These are phyloP conservation scores for Acanthamoeba triangularis DNA, from an alignment of 208 protist genomes.

Conservation along the genomic window DNA sequence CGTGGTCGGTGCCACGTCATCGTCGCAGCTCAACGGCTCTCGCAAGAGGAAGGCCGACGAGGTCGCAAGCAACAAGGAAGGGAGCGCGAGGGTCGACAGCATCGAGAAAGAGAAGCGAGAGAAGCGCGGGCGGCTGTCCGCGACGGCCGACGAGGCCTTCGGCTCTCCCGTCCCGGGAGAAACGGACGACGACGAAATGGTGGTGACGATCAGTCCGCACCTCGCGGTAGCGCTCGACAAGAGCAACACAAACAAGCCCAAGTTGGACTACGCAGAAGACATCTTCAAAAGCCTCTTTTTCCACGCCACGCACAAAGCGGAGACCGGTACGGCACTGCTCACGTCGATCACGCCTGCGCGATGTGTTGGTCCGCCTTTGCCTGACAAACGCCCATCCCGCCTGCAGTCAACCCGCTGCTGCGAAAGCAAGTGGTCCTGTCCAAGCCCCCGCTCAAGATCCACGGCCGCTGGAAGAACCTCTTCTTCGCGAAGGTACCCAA, in stretches of 20 bases:
- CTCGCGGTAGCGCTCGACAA: background rate
- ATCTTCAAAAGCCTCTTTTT: background rate
- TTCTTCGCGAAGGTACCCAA: slow-evolving; percentile 9
- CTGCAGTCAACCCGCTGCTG: background rate
- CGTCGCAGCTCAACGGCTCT: background rate
- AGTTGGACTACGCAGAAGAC: background rate
- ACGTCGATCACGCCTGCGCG: background rate
- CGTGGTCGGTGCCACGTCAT: background rate
- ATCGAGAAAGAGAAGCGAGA: slow-evolving; percentile 35
- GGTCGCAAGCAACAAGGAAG: background rate
- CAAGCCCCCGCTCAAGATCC: slow-evolving; percentile 1
- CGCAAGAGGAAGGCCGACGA: slow-evolving; percentile 36
- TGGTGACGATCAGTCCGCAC: slow-evolving; percentile 31
- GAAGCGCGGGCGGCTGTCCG: background rate
- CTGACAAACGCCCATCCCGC: background rate
- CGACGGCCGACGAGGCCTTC: background rate
- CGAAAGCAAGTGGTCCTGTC: slow-evolving; percentile 6
- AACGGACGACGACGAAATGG: slow-evolving; percentile 27
- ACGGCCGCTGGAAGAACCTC: slow-evolving; percentile 17
- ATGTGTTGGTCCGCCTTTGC: background rate
- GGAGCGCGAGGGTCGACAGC: background rate
- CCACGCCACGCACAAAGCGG: background rate
- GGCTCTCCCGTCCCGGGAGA: background rate
- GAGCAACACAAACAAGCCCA: background rate
- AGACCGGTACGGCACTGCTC: background rate